Evolutionary conservation across 257 asterid species (phyloP).

Genomic region (Petunia axillaris): DNA sequence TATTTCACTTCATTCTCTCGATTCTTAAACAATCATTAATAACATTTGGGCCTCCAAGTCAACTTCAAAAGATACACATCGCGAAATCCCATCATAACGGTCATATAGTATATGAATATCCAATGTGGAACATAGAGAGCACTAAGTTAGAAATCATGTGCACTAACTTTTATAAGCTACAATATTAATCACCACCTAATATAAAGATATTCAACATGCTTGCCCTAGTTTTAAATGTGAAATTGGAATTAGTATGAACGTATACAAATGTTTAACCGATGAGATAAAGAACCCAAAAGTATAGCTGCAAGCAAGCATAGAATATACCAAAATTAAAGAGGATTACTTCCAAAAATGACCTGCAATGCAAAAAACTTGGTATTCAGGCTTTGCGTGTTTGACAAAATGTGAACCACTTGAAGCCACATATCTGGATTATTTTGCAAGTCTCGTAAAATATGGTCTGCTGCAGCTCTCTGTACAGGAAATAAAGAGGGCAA

Average conservation of each 20-base stretch:
- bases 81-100: not conserved
- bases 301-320: conserved; percentile 58
- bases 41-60: not conserved
- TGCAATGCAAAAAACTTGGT: conserved; percentile 93
- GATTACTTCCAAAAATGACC: conserved; percentile 48
- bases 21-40: not conserved
- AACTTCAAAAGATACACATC: not conserved
- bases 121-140: not conserved
- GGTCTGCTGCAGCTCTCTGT: conserved; percentile 94
- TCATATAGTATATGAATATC: not conserved
- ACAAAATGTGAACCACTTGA: conserved; percentile 96
- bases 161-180: too few species aligned
- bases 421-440: conserved; percentile 97
- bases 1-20: not conserved
- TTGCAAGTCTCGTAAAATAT: conserved; percentile 91
- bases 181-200: too few species aligned
- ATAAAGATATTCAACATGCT: not conserved
- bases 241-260: conserved; percentile 60
- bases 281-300: not conserved
- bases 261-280: conserved; percentile 57
- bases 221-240: not conserved
- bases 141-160: not conserved
- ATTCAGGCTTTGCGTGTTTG: conserved; percentile 76
- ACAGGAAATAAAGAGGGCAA: conserved; percentile 24
- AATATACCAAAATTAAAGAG: conserved; percentile 54